A percentile compares a stretch with the other conserved stretches of the same genome.
phyloP scores from a whole-genome alignment of 2,329 filamentous ascomycete species.

The Ophiostoma sp. region DNA sequence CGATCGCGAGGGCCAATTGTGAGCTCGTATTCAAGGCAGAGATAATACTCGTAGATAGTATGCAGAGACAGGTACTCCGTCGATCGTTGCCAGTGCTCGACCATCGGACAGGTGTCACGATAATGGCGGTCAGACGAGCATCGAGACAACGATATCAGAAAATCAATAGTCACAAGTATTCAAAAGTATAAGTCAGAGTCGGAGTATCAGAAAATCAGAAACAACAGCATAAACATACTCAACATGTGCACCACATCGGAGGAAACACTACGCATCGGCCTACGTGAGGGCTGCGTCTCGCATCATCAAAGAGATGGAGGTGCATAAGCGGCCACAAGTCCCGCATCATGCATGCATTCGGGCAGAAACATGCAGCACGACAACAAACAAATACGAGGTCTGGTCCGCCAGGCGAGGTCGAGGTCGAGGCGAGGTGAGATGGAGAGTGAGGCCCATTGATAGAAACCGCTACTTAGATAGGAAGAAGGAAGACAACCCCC shows the following conservation, averaged over 20 bases:
- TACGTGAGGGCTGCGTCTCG: background rate
- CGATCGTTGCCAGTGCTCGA: background rate
- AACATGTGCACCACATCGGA: background rate
- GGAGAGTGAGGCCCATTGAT: background rate
- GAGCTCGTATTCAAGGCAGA: background rate
- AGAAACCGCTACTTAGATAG: no score
- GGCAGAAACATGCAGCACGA: background rate
- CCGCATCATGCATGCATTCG: slow-evolving; percentile 6
- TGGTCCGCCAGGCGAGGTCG: no score
- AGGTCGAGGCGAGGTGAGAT: background rate
- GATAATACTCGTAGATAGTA: background rate
- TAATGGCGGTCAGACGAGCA: slow-evolving; percentile 5
- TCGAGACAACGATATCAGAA: no score
- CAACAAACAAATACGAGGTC: background rate
- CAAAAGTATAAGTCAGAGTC: no score
- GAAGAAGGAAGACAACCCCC: no score
- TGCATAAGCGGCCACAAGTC: slow-evolving; percentile 11
- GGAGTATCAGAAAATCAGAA: no score
- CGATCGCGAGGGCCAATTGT: background rate
- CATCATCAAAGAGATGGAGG: slow-evolving; percentile 5
- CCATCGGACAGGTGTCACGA: slow-evolving; percentile 6
- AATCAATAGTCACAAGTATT: no score
- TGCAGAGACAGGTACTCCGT: background rate
- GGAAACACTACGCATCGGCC: background rate
- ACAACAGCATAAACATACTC: background rate